Evolutionary conservation across 192 early-diverging fungal species (phyloP), one percentile per base, ranked within the genome.

Genomic region (Haplosporangium gracile): DNA sequence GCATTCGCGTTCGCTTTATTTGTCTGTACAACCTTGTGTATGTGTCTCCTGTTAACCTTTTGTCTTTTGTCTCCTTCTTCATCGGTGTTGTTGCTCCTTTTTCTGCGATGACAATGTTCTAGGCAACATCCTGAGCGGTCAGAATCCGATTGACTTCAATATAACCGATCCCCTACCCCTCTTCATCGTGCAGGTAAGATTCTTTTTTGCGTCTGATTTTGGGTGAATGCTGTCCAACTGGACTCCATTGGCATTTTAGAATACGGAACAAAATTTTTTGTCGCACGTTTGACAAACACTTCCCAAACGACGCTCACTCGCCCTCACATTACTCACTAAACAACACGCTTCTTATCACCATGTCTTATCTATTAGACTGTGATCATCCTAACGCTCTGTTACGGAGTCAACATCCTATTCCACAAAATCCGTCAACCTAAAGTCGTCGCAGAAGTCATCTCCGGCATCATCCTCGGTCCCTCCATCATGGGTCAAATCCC

Each of bases 401-500:
- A 97, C 26, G 36, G 94, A 63, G 68, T 98, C 32, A 92, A 92
- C 45, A 38, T 94, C 22, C 81, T 89, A 20, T 88, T 98, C 38
- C 82, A 84, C 22, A 87, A 90, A 32, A 47, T 97, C 8, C 68
- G 90, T 26, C 97, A 98, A 85, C 97, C 97, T 0, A 88, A 84
- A 10, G 97, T 97, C 40, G 97, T 98, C 65, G 93, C 97, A 40
- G 97, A 98, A 78, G 94, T 98, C n/a, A 73, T 97, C 29, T 94
- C 94, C 10, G 97, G 97, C 11, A 96, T 97, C 72, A 78, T 97
- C 24, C 91, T 98, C 2, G 98, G 98, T 0, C 96, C 96, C 0
- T 95, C 97, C 0, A 95, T 91, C 13, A 90, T 98, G 29, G 95
- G 96, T 1, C 91, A 93, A 39, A 95, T 93, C 63, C 90, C 91